Percentiles rank a stretch among this genome's conserved stretches.
phyloP scores from a whole-genome alignment of 2,329 filamentous ascomycete genomes.

The Hymenoscyphus albidus region DNA sequence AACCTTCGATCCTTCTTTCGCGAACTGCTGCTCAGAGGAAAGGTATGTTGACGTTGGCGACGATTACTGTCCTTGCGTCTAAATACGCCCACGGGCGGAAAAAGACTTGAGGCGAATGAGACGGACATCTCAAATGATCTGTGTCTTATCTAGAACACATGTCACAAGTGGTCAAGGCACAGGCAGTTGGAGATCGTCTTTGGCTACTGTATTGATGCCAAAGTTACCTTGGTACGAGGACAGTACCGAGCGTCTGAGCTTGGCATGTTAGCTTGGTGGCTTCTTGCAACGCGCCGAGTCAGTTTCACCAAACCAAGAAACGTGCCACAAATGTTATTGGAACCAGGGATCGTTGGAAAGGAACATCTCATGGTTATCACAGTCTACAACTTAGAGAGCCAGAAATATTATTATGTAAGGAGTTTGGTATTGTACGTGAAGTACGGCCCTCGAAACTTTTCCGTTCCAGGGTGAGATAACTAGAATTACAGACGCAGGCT shows the following conservation, averaged over 20 bases:
- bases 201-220: background rate
- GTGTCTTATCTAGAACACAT: conserved; percentile 6
- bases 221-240: background rate
- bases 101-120: conserved; percentile 21
- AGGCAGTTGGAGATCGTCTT: background rate
- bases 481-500: conserved; percentile 35
- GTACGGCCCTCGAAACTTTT: conserved; percentile 10
- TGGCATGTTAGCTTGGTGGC: background rate
- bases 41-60: conserved; percentile 17
- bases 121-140: conserved; percentile 22
- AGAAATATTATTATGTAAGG: background rate
- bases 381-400: background rate
- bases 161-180: conserved; percentile 7
- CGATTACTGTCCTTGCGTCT: conserved; percentile 16
- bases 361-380: background rate
- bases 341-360: background rate
- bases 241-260: background rate
- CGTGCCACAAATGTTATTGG: background rate
- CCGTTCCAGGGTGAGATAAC: conserved; percentile 31
- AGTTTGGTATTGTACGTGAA: conserved; percentile 1
- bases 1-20: conserved; percentile 33
- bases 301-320: background rate
- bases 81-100: conserved; percentile 23
- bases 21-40: conserved; percentile 29
- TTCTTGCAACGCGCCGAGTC: background rate